Percentiles rank a stretch among this genome's conserved stretches.
phyloP scores from a whole-genome alignment of 768 basidiomycete genomes.

The Auriscalpium microsporum region DNA sequence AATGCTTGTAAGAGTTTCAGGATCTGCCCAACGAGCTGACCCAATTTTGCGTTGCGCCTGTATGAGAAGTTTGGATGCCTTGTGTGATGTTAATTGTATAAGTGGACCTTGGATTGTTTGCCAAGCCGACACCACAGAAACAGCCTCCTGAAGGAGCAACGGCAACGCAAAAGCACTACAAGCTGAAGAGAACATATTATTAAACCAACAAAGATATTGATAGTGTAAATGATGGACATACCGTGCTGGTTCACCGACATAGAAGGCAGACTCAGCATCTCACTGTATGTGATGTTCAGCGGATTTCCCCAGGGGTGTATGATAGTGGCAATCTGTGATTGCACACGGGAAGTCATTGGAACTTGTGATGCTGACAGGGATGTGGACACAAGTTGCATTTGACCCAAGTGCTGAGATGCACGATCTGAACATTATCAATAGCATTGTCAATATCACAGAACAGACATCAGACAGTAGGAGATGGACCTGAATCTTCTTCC shows the following conservation, averaged over 20 bases:
- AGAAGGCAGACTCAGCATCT: background rate
- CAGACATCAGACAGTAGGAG: background rate
- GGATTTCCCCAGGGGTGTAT: background rate
- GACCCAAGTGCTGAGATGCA: background rate
- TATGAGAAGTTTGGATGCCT: background rate
- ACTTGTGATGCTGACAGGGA: background rate
- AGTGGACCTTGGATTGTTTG: too few species aligned
- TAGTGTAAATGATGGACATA: background rate
- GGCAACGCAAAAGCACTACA: background rate
- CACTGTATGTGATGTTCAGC: background rate
- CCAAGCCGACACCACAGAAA: background rate
- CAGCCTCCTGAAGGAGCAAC: background rate
- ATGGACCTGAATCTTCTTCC: background rate
- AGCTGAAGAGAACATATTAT: background rate
- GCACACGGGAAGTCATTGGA: background rate
- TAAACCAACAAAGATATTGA: background rate
- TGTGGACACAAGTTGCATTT: background rate
- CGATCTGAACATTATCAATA: background rate
- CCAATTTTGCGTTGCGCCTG: background rate
- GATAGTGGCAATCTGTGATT: background rate
- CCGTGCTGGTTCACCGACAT: background rate
- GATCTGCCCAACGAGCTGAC: background rate
- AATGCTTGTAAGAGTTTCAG: background rate
- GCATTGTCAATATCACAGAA: background rate
- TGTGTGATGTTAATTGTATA: background rate